Evolutionary conservation across 352 stramenopile genomes (phyloP).

Genomic region (Salisapilia sapeloensis): DNA sequence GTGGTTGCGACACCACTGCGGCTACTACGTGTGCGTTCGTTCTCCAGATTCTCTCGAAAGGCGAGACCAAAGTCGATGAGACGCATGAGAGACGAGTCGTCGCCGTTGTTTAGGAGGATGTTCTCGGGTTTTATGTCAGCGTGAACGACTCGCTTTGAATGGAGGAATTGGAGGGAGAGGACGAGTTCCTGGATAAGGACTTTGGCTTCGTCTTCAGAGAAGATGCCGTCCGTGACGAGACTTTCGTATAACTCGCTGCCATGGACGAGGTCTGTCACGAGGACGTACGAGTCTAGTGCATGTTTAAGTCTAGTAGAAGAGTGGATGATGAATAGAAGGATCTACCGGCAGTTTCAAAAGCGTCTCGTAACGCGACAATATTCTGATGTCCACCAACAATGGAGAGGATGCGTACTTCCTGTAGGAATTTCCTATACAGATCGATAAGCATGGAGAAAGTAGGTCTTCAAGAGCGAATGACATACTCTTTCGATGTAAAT

Average conservation of each 20-base stretch:
- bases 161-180: slow-evolving; percentile 16
- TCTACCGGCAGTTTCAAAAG: slow-evolving; percentile 21
- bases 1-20: slow-evolving; percentile 14
- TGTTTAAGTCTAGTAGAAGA: not conserved
- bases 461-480: not conserved
- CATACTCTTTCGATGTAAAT: slow-evolving; percentile 14
- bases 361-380: slow-evolving; percentile 26
- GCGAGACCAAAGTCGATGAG: slow-evolving; percentile 75
- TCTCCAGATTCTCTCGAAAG: slow-evolving; percentile 10
- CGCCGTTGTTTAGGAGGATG: slow-evolving; percentile 14
- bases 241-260: slow-evolving; percentile 35
- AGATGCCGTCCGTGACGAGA: slow-evolving; percentile 20
- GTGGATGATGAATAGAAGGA: not conserved
- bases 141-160: slow-evolving; percentile 25
- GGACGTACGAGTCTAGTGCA: slow-evolving; percentile 19
- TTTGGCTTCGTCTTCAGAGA: slow-evolving; percentile 14
- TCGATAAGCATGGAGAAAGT: too few relatives aligned
- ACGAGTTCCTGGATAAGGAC: slow-evolving; percentile 18
- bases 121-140: slow-evolving; percentile 42
- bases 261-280: slow-evolving; percentile 34
- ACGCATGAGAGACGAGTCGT: slow-evolving; percentile 17
- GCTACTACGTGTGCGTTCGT: slow-evolving; percentile 2
- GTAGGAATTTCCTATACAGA: slow-evolving; percentile 15
- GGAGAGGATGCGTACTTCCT: slow-evolving; percentile 27
- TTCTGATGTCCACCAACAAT: slow-evolving; percentile 20